phyloP scores from a whole-genome alignment of 495 filamentous ascomycete species.

The Xeromyces bisporus region DNA sequence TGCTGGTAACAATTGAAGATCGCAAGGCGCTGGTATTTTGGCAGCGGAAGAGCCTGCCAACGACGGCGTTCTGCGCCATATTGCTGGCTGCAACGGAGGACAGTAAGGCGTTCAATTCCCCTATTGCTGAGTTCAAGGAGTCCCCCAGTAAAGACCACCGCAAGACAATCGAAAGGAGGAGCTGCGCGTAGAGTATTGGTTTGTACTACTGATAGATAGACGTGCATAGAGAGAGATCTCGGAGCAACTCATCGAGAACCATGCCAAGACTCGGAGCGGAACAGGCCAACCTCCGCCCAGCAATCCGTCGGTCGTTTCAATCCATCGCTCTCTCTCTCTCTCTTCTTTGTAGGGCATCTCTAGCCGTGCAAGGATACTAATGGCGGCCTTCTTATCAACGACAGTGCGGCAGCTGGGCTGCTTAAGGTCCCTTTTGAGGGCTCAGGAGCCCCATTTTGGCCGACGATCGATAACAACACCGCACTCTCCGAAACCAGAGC shows the following conservation, averaged over 20 bases:
- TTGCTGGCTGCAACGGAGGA: slow-evolving; percentile 6
- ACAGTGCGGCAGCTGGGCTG: slow-evolving; percentile 50
- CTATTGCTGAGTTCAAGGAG: not conserved
- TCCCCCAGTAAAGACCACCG: not conserved
- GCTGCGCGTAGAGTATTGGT: too few relatives aligned
- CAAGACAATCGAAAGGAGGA: too few relatives aligned
- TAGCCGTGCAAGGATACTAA: slow-evolving; percentile 11
- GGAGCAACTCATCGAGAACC: too few relatives aligned
- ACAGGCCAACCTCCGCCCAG: slow-evolving; percentile 13
- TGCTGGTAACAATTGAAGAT: slow-evolving; percentile 15
- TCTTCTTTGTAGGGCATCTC: slow-evolving; percentile 1
- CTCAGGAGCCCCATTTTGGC: slow-evolving; percentile 28
- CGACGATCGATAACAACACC: slow-evolving; percentile 25
- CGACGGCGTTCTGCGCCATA: slow-evolving; percentile 25
- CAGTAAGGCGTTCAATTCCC: not conserved
- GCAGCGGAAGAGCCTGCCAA: slow-evolving; percentile 23
- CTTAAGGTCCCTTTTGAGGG: slow-evolving; percentile 36
- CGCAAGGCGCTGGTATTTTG: slow-evolving; percentile 15
- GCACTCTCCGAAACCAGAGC: slow-evolving; percentile 20
- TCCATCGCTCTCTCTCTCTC: not conserved
- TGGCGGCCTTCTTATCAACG: slow-evolving; percentile 40
- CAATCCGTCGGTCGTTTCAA: slow-evolving; percentile 3
- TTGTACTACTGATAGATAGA: too few relatives aligned
- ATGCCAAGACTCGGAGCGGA: slow-evolving; percentile 23
- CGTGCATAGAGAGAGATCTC: too few relatives aligned